A percentile compares a stretch with the other conserved stretches of the same genome.
These are phyloP conservation scores for Leccinellum albellum DNA, from an alignment of 768 basidiomycete species.

Conservation along the genomic window DNA sequence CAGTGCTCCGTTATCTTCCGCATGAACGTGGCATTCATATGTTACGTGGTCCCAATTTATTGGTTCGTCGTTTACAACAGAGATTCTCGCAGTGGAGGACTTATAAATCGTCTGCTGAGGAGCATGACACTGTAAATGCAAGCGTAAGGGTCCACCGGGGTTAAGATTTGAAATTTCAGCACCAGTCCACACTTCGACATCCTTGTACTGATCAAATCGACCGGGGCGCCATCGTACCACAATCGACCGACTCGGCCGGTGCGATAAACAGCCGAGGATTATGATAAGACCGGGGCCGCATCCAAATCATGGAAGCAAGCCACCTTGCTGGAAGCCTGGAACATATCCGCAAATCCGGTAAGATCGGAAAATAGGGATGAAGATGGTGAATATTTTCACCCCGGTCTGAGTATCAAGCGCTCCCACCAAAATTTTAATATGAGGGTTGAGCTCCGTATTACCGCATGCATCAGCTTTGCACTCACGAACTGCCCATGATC, in stretches of 20 bases:
- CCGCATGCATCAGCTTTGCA: not conserved
- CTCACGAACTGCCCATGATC: not conserved
- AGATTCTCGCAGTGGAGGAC: not conserved
- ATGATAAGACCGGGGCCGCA: conserved; percentile 9
- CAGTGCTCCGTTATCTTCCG: not conserved
- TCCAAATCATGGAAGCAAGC: not conserved
- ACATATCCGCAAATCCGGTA: not conserved
- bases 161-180: not conserved
- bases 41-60: not conserved
- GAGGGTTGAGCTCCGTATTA: not conserved
- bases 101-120: not conserved
- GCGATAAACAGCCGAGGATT: not conserved
- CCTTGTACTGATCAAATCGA: not conserved
- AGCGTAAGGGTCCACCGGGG: not conserved
- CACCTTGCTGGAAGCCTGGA: not conserved
- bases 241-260: not conserved
- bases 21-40: not conserved
- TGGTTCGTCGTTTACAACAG: not conserved
- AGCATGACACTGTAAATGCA: not conserved
- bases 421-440: not conserved
- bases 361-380: not conserved
- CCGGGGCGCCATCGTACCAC: not conserved
- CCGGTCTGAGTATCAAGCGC: not conserved
- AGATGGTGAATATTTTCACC: not conserved
- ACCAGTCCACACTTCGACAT: not conserved